Evolutionary conservation across 768 basidiomycete species (phyloP), one percentile per base, ranked within the genome.

Genomic region (Suillus spraguei): DNA sequence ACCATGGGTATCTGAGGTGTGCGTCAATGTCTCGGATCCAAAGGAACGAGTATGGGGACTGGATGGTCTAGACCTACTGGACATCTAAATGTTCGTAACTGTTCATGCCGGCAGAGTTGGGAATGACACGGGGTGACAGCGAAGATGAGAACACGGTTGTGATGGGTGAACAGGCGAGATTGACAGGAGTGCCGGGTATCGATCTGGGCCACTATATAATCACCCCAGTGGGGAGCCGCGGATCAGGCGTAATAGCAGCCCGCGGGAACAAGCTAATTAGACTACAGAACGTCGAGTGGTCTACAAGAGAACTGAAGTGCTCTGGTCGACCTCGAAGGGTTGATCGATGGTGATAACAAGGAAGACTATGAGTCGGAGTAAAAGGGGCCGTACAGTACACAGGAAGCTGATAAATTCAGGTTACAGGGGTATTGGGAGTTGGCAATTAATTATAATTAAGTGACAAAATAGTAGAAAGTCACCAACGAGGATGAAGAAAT

Each of bases 1-100:
- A 58, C 62, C 46, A 58, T 41, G 56, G 41, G 38, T 58, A 58
- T 58, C 56, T 58, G 56, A 58, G 17, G 35, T 22, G 11, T 54
- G 4, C 7, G 39, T 58, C 28, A 58, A 24, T 17, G 28, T 24
- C 10, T 41, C 56, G 56, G 56, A 41, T 32, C 56, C 56, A 41
- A 32, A 58, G 56, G 39, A 32, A 41, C 36, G 17, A 58, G 55
- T 24, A 28, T 39, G 22, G 32, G 5, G 1, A 24, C 13, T 28
- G 38, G 4, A 38, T 16, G 38, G 39, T 56, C 38, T 58, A 20
- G 11, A 58, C 56, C 41, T 20, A 58, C 56, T 58, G 56, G 56
- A 28, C 32, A 17, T 58, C 56, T 2, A 41, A 17, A 16, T 58
- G 41, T 32, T 58, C 56, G 17, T 28, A 39, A 58, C 28, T 28